Percentiles rank a stretch among this genome's conserved stretches.
These are phyloP conservation scores for Aspergillus ostianus DNA, from an alignment of 495 filamentous ascomycete species.

Conservation along the genomic window DNA sequence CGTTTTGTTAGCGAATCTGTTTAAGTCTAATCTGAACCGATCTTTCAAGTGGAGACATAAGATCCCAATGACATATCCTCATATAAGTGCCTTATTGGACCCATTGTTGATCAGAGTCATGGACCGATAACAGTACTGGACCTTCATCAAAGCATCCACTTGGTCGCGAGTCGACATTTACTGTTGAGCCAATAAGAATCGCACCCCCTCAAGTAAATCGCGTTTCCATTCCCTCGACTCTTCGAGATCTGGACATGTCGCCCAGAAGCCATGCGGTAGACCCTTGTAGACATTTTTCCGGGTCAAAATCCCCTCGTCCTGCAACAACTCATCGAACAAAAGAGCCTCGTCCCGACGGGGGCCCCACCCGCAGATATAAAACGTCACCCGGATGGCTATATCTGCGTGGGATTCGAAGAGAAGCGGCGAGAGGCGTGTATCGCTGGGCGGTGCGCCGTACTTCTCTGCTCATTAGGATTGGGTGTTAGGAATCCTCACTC, in stretches of 20 bases:
- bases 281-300: slow-evolving; percentile 39
- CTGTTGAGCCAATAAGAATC: slow-evolving; percentile 3
- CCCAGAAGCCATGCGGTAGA: slow-evolving; percentile 45
- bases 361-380: slow-evolving; percentile 40
- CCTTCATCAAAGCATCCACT: too few relatives aligned
- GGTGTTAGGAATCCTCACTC: not conserved
- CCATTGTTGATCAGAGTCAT: too few relatives aligned
- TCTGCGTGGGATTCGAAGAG: slow-evolving; percentile 17
- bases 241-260: slow-evolving; percentile 19
- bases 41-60: not conserved
- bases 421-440: slow-evolving; percentile 15
- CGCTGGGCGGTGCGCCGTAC: slow-evolving; percentile 16
- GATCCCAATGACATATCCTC: too few relatives aligned
- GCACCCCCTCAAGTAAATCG: slow-evolving; percentile 10
- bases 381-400: slow-evolving; percentile 22
- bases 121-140: too few relatives aligned
- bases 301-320: slow-evolving; percentile 34
- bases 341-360: slow-evolving; percentile 39
- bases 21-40: not conserved
- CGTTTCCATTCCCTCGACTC: slow-evolving; percentile 12
- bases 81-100: too few relatives aligned
- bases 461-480: slow-evolving; percentile 5
- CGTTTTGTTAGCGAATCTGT: not conserved
- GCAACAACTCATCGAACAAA: slow-evolving; percentile 42
- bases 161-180: too few relatives aligned